Evolutionary conservation across 1,139 yeast genomes (phyloP), one percentile per base, ranked within the genome.

Genomic region (Saccharomyces hybrid): DNA sequence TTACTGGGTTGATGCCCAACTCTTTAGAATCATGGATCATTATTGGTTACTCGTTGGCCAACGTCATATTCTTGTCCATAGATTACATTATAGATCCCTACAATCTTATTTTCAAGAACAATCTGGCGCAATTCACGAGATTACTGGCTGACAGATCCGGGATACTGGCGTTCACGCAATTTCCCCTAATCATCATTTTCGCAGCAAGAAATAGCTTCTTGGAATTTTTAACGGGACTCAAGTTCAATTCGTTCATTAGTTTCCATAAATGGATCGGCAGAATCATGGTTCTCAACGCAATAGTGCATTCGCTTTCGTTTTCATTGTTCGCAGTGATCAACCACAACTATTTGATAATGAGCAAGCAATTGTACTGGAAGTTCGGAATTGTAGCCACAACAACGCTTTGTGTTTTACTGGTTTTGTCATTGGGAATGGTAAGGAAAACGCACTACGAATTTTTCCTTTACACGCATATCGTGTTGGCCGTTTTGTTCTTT

Each of bases 191-290:
- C 47, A 71, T 81, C 31, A 69, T 82, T 48, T 81, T 83, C 65
- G 79, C 83, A 19, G 82, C 85, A 21, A 75, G 88, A 72, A 86
- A 85, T 65, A 85, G 84, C 65, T 71, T 86, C 54, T 68, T 86
- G 60, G 80, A 80, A 65, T 78, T 78, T 75, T 54, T 83, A 44
- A 81, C 88, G 2, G 86, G 88, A 48, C 83, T 88, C 84, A 73
- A 79, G 16, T 78, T 77, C 58, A 74, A 81, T 4, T 77, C 86
- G 51, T 83, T 84, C 64, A 73, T 83, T 55, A 72, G 77, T 28
- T 75, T 82, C 64, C 93, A 86, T 69, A 80, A 83, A 62, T 83
- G 88, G 84, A 64, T 82, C 5, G 81, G 86, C 1, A 76, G 93
- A 54, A 65, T 78, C 2, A 65, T 68, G 64, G 55, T 65, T 2